Evolutionary conservation across 306 rosid species (phyloP).

Genomic region (Quercus glauca): DNA sequence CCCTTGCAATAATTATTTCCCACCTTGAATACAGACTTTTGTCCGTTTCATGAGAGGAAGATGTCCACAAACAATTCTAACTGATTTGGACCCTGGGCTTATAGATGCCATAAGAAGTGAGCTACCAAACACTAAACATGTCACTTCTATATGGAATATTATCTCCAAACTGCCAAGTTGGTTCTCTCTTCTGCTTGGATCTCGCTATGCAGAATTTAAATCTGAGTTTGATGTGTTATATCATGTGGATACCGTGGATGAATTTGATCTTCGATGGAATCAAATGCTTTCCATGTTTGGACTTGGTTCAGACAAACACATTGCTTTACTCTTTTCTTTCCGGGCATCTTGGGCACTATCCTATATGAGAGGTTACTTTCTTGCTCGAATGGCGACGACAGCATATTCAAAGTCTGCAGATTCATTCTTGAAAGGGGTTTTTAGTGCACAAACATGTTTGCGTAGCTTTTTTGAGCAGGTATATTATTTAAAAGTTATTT

Average conservation of each 20-base stretch:
- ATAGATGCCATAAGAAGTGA: constrained; percentile 68
- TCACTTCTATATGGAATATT: constrained; percentile 60
- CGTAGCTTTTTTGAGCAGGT: constrained; percentile 95
- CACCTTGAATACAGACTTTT: constrained; percentile 59
- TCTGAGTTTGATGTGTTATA: constrained; percentile 66
- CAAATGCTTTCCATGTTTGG: constrained; percentile 71
- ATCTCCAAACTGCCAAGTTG: constrained; percentile 67
- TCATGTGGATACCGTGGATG: constrained; percentile 71
- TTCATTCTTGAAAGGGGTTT: constrained; percentile 62
- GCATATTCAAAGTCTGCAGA: constrained; percentile 62
- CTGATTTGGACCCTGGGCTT: constrained; percentile 80
- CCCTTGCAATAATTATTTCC: constrained; percentile 33
- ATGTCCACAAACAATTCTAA: constrained; percentile 79
- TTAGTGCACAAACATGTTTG: constrained; percentile 63
- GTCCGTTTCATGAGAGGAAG: constrained; percentile 85
- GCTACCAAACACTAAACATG: constrained; percentile 71
- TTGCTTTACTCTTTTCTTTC: constrained; percentile 51
- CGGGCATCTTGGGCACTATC: constrained; percentile 75
- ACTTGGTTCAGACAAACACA: constrained; percentile 69
- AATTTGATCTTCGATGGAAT: constrained; percentile 83
- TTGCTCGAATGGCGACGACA: constrained; percentile 69
- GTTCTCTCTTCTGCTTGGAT: constrained; percentile 72
- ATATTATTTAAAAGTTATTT: constrained; percentile 4
- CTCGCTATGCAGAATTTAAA: constrained; percentile 79
- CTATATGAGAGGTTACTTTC: constrained; percentile 66